Evolutionary conservation across 495 filamentous ascomycete genomes (phyloP), one percentile per base, ranked within the genome.

Genomic region (Pseudoneurospora amorphoporcata): DNA sequence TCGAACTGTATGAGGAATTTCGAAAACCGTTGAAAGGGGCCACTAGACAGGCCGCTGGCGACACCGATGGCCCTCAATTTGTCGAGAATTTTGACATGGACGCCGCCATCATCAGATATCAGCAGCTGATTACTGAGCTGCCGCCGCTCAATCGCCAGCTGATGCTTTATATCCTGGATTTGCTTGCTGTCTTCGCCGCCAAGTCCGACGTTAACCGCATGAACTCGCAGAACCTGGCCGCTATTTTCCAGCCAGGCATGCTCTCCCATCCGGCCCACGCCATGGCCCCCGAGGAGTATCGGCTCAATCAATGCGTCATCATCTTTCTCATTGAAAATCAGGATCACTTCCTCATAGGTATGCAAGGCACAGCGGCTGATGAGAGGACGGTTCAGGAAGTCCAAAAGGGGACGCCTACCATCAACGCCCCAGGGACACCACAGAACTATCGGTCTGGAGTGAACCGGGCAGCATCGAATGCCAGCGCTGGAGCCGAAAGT

Each of bases 301-400:
- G 93, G 42, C 83, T 98, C 32, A 98, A 95, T 75, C 95, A 99
- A 82, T 94, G 96, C 77, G 95, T 99, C 45, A 88, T 99, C 77
- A 97, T 98, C 37, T 99, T 98, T 79, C 83, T 99, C 74, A 99
- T 99, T 73, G 94, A 98, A 79, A 97, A 99, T 76, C 94, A 98
- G 78, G 90, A 94, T 75, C 90, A 93, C 77, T 95, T 95, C 82
- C 82, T 95, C 73, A 94, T 98, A 69, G 94, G 94, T 17, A 98
- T 98, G 94, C 91, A 92, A 79, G 94, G 94, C 23, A 97, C 94
- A 6, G 93, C 88, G 6, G 92, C 92, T 7, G 94, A 97, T 79
- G 92, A 94, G 77, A 89, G 92, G 76, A 97, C 93, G 4, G 89
- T 94, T 37, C 92, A 91, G 77, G 92, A 96, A 76, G 90, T 97